A percentile compares a stretch with the other conserved stretches of the same genome.
Evolutionary conservation across 164 flowering plant genomes (phyloP).

Genomic region (Tetrastigma voinierianum): DNA sequence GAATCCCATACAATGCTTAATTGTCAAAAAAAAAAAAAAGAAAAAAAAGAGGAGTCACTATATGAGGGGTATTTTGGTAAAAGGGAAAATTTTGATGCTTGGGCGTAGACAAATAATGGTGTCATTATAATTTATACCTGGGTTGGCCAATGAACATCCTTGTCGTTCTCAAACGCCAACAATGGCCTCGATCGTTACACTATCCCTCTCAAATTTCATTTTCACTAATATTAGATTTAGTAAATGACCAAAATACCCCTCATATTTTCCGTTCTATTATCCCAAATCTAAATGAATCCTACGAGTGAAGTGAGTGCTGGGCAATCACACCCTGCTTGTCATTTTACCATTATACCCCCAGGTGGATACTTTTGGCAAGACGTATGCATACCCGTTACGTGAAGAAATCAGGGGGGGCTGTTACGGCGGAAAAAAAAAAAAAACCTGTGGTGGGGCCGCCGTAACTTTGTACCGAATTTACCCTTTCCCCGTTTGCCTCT

Average conservation of each 20-base stretch:
- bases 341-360: slow-evolving; percentile 11
- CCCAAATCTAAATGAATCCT: no score
- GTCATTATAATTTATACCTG: slow-evolving; percentile 23
- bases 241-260: neutral
- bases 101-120: slow-evolving; percentile 26
- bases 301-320: no score
- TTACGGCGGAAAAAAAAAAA: no score
- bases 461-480: slow-evolving; percentile 14
- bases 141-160: slow-evolving; percentile 25
- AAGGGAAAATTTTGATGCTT: neutral
- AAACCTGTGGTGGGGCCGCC: no score
- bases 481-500: no score
- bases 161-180: slow-evolving; percentile 28
- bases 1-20: no score
- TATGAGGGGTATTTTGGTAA: neutral
- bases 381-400: no score
- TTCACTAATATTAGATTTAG: slow-evolving; percentile 5
- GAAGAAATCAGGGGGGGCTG: no score
- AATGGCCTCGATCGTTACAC: slow-evolving; percentile 10
- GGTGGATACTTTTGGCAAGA: neutral
- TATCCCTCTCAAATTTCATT: slow-evolving; percentile 20
- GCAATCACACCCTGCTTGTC: no score
- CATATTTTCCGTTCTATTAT: neutral
- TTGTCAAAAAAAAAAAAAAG: no score
- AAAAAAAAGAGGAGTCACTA: neutral